Evolutionary conservation across 2,329 filamentous ascomycete genomes (phyloP), one percentile per base, ranked within the genome.

Genomic region (Dactylellina drechsleri): DNA sequence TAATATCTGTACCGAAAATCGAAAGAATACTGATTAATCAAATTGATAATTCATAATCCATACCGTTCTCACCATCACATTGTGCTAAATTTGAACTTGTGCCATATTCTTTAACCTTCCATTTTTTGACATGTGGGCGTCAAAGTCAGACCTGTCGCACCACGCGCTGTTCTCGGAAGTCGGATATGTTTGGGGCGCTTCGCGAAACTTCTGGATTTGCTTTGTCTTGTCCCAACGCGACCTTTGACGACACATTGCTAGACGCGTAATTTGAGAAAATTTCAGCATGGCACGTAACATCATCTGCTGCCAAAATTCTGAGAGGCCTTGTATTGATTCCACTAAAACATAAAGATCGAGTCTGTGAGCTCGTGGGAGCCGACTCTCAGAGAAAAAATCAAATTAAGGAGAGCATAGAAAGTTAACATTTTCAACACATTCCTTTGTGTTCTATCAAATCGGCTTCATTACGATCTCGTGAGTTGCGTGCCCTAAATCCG

Each of bases 11-110:
- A 47, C 43, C 43, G 13, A 58, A 15, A 50, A 54, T 52, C 61
- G 49, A 68, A 75, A 67, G 56, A 64, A 68, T 64, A 6, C 52
- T 67, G 62, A 66, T 57, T 36, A 36, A 36, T 36, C 10, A 10
- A 36, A 28, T 66, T 62, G 59, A 70, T 53, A 65, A 71, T 47
- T 28, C 31, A 36, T 36, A 36, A 36, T 36, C 31, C 10, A 36
- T 10, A 36, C 31, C 10, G 31, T 36, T 36, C 31, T 36, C 31
- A 36, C 31, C 10, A 7, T 10, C 1, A 7, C 6, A 2, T 36
- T 7, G 31, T 36, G 31, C 31, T 36, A 36, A 36, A 36, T 36
- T 36, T 36, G 31, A 2, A 23, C 31, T 36, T 36, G 5, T 36
- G 31, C 13, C 4, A 45, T 3, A 18, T 52, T 18, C 47, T 52